Evolutionary conservation across 2,329 filamentous ascomycete species (phyloP).

Genomic region (Fusarium tuaranense): DNA sequence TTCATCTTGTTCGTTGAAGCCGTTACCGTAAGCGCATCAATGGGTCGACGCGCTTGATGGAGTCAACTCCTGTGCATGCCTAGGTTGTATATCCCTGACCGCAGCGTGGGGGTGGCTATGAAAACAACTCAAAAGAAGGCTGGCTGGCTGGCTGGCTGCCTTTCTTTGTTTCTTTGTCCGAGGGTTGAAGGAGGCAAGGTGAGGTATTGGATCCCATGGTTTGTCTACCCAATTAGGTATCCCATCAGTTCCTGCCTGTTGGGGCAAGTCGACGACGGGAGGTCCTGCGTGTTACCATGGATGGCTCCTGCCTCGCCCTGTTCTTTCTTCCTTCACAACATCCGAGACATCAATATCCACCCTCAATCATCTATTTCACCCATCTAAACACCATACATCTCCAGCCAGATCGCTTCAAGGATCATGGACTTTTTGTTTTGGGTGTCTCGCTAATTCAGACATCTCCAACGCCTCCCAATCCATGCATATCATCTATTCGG

Average conservation of each 20-base stretch:
- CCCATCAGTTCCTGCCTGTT: not conserved
- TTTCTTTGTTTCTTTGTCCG: not conserved
- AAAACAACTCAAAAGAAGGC: not conserved
- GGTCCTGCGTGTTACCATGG: not conserved
- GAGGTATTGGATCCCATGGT: not conserved
- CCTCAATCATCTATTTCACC: not conserved
- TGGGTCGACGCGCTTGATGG: not conserved
- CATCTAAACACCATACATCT: not conserved
- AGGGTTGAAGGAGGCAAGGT: not conserved
- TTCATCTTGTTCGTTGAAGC: not conserved
- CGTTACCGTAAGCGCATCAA: not conserved
- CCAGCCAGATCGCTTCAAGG: not conserved
- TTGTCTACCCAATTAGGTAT: not conserved
- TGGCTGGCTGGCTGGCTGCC: not conserved
- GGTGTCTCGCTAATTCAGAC: not conserved
- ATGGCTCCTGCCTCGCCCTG: not conserved
- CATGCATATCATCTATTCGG: not conserved
- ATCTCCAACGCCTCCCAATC: not conserved
- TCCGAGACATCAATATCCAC: not conserved
- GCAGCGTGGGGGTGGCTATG: conserved; percentile 1
- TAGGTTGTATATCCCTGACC: not conserved
- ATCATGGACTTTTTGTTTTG: not conserved
- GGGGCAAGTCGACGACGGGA: not conserved
- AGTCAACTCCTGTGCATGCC: not conserved
- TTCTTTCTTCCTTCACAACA: not conserved